Base-by-base conservation (phyloP, 805 yeast genomes). In the Cyberlindnera galapagoensis region DNA sequence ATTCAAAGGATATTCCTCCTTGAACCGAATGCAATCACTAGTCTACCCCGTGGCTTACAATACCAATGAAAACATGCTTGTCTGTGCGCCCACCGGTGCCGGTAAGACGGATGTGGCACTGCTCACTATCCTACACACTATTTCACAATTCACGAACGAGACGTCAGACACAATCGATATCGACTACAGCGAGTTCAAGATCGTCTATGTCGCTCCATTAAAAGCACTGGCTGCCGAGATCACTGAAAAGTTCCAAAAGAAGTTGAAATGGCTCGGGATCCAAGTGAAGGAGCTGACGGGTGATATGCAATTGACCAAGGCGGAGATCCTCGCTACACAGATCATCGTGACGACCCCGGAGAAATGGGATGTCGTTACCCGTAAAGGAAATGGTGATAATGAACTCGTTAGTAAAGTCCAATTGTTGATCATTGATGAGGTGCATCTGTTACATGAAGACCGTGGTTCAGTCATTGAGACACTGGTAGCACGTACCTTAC, bases 51-150 rank as follows among this genome's bases (percentile, higher is more conserved):
- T 88, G 10, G 97, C 95, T 0, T 92, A 90, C 54, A 76, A 81
- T 34, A 81, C 97, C 5, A 87, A 84, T 55, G 97, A 90, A 49
- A 90, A 90, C 51, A 84, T 92, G 95, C 63, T 88, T 31, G 86
- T 88, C 5, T 88, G 97, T 74, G 96, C 97, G 0, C 97, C 97
- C 2, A 88, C 97, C 0, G 97, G 97, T 68, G 95, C 97, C 6
- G 97, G 97, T 71, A 88, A 88, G 53, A 88, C 97, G 0, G 96
- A 88, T 56, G 90, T 88, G 18, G 97, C 97, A 0, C 58, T 88
- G 37, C 61, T 88, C 23, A 66, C 96, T 0, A 76, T 88, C 40
- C 61, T 88, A 32, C 90, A 82, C 48, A 74, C 92, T 0, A 78
- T 90, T 10, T 73, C 76, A 21, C 94, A 84, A 51, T 80, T 70